Conservation (phyloP, 164 flowering plant genomes). For the Berberis thunbergii region DNA sequence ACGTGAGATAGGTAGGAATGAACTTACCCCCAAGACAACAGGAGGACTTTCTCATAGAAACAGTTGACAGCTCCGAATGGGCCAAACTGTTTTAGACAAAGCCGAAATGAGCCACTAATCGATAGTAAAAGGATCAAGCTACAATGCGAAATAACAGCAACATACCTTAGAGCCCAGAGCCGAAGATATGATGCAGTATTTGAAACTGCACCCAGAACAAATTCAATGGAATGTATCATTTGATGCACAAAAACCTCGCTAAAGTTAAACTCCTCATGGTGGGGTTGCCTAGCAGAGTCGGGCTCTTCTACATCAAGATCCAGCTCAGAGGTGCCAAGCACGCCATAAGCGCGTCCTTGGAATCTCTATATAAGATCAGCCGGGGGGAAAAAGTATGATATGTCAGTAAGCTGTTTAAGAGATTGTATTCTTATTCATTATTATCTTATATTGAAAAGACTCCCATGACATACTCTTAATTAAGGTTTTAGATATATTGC, state of each 20-base stretch:
- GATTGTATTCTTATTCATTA: background rate
- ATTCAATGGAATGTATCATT: constrained; percentile 93
- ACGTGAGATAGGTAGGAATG: background rate
- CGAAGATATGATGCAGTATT: constrained; percentile 97
- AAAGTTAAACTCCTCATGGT: constrained; percentile 78
- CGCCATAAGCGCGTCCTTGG: constrained; percentile 87
- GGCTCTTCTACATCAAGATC: constrained; percentile 66
- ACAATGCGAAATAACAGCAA: background rate
- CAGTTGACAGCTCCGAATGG: constrained; percentile 90
- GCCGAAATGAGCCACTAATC: constrained; percentile 4
- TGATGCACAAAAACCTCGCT: constrained; percentile 93
- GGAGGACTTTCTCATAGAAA: constrained; percentile 85
- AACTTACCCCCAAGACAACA: constrained; percentile 87
- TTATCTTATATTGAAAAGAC: background rate
- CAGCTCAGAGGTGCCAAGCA: constrained; percentile 72
- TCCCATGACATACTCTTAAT: background rate
- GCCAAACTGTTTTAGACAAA: constrained; percentile 59
- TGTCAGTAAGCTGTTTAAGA: background rate
- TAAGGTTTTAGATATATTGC: no score
- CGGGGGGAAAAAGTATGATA: background rate
- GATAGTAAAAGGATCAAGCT: background rate
- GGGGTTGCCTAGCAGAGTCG: constrained; percentile 56
- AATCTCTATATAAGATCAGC: constrained; percentile 47
- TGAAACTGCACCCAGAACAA: constrained; percentile 88
- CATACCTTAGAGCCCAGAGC: constrained; percentile 87